Conservation (phyloP, 139 green algal species). For the Nannochloris sp. region DNA sequence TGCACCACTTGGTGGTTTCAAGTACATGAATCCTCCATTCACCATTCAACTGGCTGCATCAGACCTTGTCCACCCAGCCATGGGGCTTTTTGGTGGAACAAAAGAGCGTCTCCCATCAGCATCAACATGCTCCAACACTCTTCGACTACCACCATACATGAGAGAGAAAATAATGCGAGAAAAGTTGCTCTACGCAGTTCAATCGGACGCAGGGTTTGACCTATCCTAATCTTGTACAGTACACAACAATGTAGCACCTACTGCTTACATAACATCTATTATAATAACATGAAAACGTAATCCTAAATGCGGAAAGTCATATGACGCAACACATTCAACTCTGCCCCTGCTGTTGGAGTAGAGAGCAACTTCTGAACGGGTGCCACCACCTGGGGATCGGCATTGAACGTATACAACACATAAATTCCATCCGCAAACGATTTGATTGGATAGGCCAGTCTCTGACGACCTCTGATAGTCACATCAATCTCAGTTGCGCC, state of each 20-base stretch:
- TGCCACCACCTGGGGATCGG: constrained; percentile 42
- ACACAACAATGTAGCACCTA: constrained; percentile 6
- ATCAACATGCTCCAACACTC: constrained; percentile 71
- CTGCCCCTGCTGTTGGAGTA: constrained; percentile 57
- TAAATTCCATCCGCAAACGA: constrained; percentile 76
- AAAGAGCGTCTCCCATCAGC: constrained; percentile 86
- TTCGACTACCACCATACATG: constrained; percentile 58
- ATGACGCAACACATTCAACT: constrained; percentile 71
- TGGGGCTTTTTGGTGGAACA: constrained; percentile 42
- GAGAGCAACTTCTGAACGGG: constrained; percentile 72
- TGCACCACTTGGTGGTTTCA: constrained; percentile 83
- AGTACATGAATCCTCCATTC: constrained; percentile 74
- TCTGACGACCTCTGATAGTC: constrained; percentile 46
- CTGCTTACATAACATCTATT: not conserved
- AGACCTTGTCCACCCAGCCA: constrained; percentile 27
- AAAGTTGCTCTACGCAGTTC: constrained; percentile 89
- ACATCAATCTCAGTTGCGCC: constrained; percentile 54
- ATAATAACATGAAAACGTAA: not conserved
- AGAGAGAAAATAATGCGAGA: constrained; percentile 38
- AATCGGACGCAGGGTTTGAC: constrained; percentile 77
- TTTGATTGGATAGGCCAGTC: constrained; percentile 83
- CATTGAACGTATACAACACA: constrained; percentile 75
- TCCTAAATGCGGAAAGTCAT: constrained; percentile 46
- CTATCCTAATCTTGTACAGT: constrained; percentile 43
- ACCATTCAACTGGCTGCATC: constrained; percentile 76